Evolutionary conservation across 108 stramenopile species (phyloP).

Genomic region (Cyclotella choctawhatcheeana): DNA sequence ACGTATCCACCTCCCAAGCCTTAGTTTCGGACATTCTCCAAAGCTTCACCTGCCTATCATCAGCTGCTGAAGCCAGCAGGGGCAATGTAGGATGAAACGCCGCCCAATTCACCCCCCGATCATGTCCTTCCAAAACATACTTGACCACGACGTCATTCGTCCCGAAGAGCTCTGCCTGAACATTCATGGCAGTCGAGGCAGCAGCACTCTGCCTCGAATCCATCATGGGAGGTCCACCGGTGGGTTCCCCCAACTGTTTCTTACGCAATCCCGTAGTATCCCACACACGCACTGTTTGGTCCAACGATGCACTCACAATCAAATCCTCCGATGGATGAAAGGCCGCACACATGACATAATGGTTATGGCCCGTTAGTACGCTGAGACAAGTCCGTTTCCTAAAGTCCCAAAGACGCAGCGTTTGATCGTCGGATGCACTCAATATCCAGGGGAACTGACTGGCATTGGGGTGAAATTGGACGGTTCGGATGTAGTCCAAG

Average conservation of each 20-base stretch:
- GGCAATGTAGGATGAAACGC: conserved; percentile 98
- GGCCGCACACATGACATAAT: conserved; percentile 99
- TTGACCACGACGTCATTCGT: conserved; percentile 99
- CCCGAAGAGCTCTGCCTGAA: conserved; percentile 98
- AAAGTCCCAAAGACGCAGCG: conserved; percentile 99
- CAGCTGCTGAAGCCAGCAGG: conserved; percentile 95
- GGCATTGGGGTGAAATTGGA: conserved; percentile 97
- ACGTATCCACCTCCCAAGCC: conserved; percentile 99
- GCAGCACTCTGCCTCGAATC: conserved; percentile 47
- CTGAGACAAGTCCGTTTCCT: conserved; percentile 95
- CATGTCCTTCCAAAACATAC: conserved; percentile 99
- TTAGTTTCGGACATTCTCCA: conserved; percentile 99
- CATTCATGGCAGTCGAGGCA: conserved; percentile 80
- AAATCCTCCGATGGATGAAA: conserved; percentile 99
- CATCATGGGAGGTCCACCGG: neutral
- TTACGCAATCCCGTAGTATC: conserved; percentile 98
- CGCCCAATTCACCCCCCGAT: conserved; percentile 99
- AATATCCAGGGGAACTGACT: conserved; percentile 97
- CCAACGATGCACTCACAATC: conserved; percentile 97
- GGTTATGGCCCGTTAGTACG: conserved; percentile 99
- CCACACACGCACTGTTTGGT: conserved; percentile 99
- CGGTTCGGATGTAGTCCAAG: conserved; percentile 99
- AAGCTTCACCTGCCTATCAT: conserved; percentile 99
- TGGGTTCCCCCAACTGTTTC: conserved; percentile 79
- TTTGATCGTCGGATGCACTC: conserved; percentile 95